Evolutionary conservation across 371 early-diverging fungal genomes (phyloP).

Genomic region (Zychaea mexicana): DNA sequence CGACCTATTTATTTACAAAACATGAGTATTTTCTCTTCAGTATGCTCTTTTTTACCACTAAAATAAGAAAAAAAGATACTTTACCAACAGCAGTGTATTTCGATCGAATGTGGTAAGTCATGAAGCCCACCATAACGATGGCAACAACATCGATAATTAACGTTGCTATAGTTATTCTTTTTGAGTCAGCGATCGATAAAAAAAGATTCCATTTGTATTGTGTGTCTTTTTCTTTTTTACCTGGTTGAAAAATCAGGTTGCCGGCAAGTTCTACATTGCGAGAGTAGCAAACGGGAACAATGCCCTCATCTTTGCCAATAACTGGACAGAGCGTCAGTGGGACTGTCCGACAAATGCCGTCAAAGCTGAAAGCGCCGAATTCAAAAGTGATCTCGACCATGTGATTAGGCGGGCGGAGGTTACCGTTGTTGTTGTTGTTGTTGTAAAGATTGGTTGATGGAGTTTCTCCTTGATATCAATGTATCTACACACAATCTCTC

Average conservation of each 20-base stretch:
- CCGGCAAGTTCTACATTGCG: constrained; percentile 85
- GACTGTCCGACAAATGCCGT: constrained; percentile 81
- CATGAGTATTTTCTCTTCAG: too few species aligned
- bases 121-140: constrained; percentile 86
- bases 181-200: background rate
- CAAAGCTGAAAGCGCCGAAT: constrained; percentile 64
- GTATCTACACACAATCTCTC: too few species aligned
- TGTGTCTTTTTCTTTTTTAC: constrained; percentile 39
- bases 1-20: constrained; percentile 65
- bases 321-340: constrained; percentile 88
- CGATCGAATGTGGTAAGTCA: constrained; percentile 89
- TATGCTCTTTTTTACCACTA: too few species aligned
- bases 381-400: constrained; percentile 47
- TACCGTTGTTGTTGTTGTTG: too few species aligned
- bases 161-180: constrained; percentile 56
- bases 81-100: constrained; percentile 94
- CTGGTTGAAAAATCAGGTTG: constrained; percentile 88
- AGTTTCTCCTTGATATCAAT: too few species aligned
- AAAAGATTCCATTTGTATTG: background rate
- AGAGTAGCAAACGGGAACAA: constrained; percentile 91
- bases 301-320: constrained; percentile 73
- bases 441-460: too few species aligned
- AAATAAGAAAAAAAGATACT: constrained; percentile 4
- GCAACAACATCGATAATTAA: constrained; percentile 83
- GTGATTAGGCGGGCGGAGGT: background rate